A percentile compares a stretch with the other conserved stretches of the same genome.
Conservation (phyloP, 257 asterid species). For the Eustoma russellianum region DNA sequence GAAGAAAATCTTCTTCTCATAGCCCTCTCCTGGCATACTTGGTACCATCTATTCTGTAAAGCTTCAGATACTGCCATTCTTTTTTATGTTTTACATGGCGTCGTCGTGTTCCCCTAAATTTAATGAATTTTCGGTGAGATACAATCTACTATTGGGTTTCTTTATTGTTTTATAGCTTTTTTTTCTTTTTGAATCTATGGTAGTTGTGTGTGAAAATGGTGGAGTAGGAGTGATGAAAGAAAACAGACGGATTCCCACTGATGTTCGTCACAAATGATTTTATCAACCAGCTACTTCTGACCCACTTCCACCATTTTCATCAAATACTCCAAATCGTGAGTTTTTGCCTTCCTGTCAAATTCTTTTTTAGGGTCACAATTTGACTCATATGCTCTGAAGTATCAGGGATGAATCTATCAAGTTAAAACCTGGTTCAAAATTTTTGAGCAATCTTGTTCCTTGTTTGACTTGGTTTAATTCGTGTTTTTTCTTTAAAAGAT, state of each 20-base stretch:
- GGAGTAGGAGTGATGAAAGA: constrained; percentile 39
- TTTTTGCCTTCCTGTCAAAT: background rate
- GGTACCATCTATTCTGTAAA: no score
- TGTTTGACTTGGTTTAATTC: background rate
- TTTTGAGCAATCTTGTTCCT: background rate
- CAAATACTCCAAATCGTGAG: background rate
- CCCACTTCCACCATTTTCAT: background rate
- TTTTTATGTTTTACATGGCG: no score
- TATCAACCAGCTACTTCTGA: constrained; percentile 35
- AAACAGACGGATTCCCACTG: constrained; percentile 62
- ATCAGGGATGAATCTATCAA: background rate
- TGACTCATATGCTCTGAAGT: background rate
- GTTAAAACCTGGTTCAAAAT: constrained; percentile 17
- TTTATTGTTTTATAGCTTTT: no score
- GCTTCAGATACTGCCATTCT: no score
- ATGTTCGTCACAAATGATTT: constrained; percentile 32
- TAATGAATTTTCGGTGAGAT: no score
- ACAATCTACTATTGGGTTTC: no score
- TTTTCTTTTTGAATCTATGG: no score
- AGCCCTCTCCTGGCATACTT: no score
- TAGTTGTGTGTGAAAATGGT: constrained; percentile 6
- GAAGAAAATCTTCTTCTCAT: no score
- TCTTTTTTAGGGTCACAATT: background rate
- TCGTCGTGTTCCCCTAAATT: no score
- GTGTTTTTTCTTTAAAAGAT: background rate